A percentile compares a stretch with the other conserved stretches of the same genome.
Conservation (phyloP, 352 stramenopile genomes). For the Globisporangium spiculum region DNA sequence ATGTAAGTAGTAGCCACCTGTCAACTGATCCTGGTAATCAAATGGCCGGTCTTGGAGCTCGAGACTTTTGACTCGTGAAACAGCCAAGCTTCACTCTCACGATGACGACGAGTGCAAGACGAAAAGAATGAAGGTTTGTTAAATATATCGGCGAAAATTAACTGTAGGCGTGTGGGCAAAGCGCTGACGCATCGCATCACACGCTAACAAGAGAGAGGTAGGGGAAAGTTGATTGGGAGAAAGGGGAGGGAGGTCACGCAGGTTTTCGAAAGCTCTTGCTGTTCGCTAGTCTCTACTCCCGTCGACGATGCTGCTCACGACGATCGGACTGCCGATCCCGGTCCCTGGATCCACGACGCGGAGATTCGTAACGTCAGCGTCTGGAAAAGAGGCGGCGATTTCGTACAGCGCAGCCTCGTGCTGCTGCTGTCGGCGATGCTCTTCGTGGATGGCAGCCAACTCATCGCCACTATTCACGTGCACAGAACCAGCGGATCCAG, state of each 20-base stretch:
- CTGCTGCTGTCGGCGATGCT: constrained; percentile 6
- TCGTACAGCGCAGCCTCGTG: constrained; percentile 24
- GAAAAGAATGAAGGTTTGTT: constrained; percentile 11
- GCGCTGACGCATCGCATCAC: background rate
- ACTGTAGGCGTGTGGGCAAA: background rate
- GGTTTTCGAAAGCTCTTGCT: background rate
- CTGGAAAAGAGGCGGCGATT: constrained; percentile 26
- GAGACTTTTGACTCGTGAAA: background rate
- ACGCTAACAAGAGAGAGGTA: background rate
- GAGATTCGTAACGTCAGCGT: constrained; percentile 8
- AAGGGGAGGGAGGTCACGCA: background rate
- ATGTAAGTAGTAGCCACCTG: background rate
- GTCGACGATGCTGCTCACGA: background rate
- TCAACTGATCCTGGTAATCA: background rate
- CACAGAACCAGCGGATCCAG: constrained; percentile 1
- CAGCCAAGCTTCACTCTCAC: background rate
- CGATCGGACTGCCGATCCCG: constrained; percentile 9
- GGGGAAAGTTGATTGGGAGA: background rate
- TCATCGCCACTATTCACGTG: background rate
- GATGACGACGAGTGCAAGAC: background rate
- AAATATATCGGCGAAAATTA: constrained; percentile 16
- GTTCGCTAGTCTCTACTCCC: constrained; percentile 7
- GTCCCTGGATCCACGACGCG: background rate
- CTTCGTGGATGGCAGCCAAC: constrained; percentile 14
- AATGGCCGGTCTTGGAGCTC: background rate